Conservation (phyloP, 2,329 filamentous ascomycete genomes). For the Xylariaceae sp. region DNA sequence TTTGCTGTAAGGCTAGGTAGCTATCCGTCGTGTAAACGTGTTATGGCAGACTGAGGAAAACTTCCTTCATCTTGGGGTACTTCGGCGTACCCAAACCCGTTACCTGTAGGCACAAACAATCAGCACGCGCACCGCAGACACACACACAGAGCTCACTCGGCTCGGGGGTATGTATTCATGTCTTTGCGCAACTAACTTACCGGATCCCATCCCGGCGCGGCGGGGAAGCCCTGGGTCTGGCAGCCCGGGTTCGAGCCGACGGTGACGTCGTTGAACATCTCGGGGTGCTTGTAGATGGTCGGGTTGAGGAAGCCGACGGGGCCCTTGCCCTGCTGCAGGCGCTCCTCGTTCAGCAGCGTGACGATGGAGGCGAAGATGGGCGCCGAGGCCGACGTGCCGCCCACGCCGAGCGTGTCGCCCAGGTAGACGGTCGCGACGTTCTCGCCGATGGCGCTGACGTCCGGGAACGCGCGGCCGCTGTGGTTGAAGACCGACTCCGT, state of each 20-base stretch:
- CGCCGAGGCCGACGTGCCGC: conserved; percentile 42
- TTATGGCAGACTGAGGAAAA: too few species aligned
- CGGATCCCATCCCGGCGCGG: conserved; percentile 33
- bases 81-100: too few species aligned
- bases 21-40: too few species aligned
- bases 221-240: conserved; percentile 32
- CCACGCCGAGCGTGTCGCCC: conserved; percentile 30
- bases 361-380: conserved; percentile 40
- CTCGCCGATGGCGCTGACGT: conserved; percentile 38
- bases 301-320: conserved; percentile 46
- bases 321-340: conserved; percentile 35
- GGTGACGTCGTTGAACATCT: conserved; percentile 32
- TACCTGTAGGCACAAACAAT: too few species aligned
- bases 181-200: conserved; percentile 3
- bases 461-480: conserved; percentile 40
- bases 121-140: too few species aligned
- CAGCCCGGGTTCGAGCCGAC: conserved; percentile 30
- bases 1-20: too few species aligned
- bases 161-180: too few species aligned
- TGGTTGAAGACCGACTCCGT: conserved; percentile 32
- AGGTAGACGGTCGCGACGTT: conserved; percentile 26
- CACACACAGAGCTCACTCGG: too few species aligned
- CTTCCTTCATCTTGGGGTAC: too few species aligned
- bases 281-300: conserved; percentile 36
- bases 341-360: conserved; percentile 43